A percentile compares a stretch with the other conserved stretches of the same genome.
phyloP scores from a whole-genome alignment of 148 eudicot species.

The Chenopodium album region DNA sequence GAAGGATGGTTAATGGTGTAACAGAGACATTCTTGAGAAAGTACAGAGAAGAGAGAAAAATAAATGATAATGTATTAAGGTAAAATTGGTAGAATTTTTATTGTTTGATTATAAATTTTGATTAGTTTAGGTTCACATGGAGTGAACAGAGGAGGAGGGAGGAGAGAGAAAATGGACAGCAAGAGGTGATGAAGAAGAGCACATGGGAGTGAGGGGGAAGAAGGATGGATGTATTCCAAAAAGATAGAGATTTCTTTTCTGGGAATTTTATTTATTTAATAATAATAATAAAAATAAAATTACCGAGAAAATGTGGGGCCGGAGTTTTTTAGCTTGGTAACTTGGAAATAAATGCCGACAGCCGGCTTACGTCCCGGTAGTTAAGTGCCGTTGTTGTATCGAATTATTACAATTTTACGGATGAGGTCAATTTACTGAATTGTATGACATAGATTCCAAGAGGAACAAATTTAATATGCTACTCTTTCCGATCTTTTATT shows the following conservation, averaged over 20 bases:
- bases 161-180: not conserved
- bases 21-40: not conserved
- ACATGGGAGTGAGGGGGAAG: conserved; percentile 13
- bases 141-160: not conserved
- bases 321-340: no score
- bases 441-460: not conserved
- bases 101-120: not conserved
- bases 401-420: not conserved
- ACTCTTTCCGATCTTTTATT: no score
- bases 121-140: not conserved
- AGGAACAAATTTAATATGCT: not conserved
- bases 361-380: not conserved
- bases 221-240: not conserved
- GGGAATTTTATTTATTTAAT: no score
- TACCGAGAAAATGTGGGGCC: not conserved
- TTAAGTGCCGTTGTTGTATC: not conserved
- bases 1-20: not conserved
- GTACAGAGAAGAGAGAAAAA: not conserved
- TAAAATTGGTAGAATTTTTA: not conserved
- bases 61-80: not conserved
- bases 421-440: not conserved
- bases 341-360: not conserved
- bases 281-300: no score
- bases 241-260: no score
- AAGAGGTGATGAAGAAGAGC: conserved; percentile 18